These are phyloP conservation scores for Chionographis japonica DNA, from an alignment of 106 monocot species.

Conservation along the genomic window DNA sequence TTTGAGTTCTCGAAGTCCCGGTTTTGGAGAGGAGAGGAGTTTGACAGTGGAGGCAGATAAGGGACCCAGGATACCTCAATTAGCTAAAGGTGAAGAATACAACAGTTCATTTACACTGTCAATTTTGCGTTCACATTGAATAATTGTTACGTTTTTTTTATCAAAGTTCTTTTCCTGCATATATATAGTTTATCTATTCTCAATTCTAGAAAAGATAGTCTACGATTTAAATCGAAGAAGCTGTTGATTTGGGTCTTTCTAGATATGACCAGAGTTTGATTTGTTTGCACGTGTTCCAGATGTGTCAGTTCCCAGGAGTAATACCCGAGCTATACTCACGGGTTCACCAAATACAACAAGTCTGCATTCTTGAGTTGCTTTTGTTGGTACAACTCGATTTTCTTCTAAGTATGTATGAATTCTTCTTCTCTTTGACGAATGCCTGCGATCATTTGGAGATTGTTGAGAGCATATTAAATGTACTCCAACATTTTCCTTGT, in stretches of 20 bases:
- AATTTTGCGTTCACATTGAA: too few species aligned
- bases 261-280: neutral
- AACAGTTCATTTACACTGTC: too few species aligned
- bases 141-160: too few species aligned
- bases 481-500: neutral
- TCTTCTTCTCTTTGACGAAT: neutral
- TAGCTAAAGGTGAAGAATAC: constrained; percentile 3
- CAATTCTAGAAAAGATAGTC: too few species aligned
- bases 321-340: neutral
- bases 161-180: too few species aligned
- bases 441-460: neutral
- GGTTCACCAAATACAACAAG: neutral
- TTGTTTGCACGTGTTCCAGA: constrained; percentile 5
- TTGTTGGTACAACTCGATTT: constrained; percentile 4
- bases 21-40: neutral
- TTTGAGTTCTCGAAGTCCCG: neutral
- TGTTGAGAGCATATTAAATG: constrained; percentile 5
- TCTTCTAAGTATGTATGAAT: neutral
- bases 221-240: neutral
- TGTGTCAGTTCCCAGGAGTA: constrained; percentile 4
- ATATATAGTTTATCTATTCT: too few species aligned
- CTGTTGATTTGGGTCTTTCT: neutral
- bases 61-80: neutral
- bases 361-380: neutral
- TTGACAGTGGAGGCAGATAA: neutral